Evolutionary conservation across 257 asterid species (phyloP).

Genomic region (Hygrophila difformis): DNA sequence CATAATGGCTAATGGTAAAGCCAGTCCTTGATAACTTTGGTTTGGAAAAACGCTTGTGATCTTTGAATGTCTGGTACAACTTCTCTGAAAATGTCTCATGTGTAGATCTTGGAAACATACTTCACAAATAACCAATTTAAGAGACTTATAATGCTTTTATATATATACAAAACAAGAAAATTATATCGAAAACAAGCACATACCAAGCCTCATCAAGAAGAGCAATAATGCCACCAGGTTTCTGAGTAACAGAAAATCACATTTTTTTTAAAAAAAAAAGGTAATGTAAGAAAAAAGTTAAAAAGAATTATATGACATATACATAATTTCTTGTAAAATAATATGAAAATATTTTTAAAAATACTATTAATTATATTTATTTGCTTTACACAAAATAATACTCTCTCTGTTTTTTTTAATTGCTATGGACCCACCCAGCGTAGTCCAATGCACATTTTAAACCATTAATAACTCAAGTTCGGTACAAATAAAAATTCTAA

Average conservation of each 20-base stretch:
- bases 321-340: no score
- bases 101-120: slow-evolving; percentile 97
- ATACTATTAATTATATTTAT: no score
- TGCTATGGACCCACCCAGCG: no score
- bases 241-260: slow-evolving; percentile 48
- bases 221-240: slow-evolving; percentile 94
- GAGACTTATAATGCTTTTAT: background rate
- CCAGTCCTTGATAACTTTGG: slow-evolving; percentile 83
- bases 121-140: slow-evolving; percentile 21
- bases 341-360: no score
- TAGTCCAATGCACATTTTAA: no score
- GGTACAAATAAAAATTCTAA: no score
- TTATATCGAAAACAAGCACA: slow-evolving; percentile 16
- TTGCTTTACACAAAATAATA: no score
- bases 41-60: slow-evolving; percentile 80
- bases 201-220: slow-evolving; percentile 98
- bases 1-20: slow-evolving; percentile 81
- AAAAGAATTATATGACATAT: no score
- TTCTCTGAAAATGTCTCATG: slow-evolving; percentile 79
- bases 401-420: no score
- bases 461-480: no score
- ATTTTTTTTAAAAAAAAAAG: background rate
- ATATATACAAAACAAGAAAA: background rate
- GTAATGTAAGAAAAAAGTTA: background rate
- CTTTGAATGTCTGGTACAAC: slow-evolving; percentile 77